Evolutionary conservation across 208 protist genomes (phyloP).

Genomic region (Leishmania aethiopica): DNA sequence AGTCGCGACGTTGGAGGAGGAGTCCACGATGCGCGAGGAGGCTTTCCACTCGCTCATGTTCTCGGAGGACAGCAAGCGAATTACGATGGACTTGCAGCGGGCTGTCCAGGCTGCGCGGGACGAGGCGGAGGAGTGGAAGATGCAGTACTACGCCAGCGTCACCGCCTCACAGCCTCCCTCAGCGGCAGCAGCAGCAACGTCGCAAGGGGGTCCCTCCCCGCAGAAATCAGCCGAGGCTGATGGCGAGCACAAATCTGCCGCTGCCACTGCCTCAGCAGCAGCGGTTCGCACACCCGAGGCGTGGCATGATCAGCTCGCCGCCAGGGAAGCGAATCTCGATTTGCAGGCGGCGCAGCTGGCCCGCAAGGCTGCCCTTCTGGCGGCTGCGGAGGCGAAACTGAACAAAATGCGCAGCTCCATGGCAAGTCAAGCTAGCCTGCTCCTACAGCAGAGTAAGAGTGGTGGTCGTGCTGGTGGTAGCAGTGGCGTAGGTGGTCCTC

Average conservation of each 20-base stretch:
- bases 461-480: neutral
- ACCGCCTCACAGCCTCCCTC: neutral
- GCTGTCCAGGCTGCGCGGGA: conserved; percentile 45
- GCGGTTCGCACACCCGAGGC: conserved; percentile 7
- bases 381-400: conserved; percentile 51
- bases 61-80: conserved; percentile 60
- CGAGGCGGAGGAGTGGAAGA: conserved; percentile 56
- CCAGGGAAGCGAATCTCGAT: conserved; percentile 18
- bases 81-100: conserved; percentile 57
- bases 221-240: neutral
- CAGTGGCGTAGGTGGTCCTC: conserved; percentile 6
- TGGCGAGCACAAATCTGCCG: neutral
- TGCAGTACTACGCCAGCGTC: conserved; percentile 38
- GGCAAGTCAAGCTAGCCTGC: conserved; percentile 57
- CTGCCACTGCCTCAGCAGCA: neutral
- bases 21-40: conserved; percentile 65
- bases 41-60: conserved; percentile 67
- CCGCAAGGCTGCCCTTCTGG: conserved; percentile 41
- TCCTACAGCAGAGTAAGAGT: conserved; percentile 34
- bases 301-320: conserved; percentile 25
- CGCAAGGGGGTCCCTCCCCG: neutral
- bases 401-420: conserved; percentile 67
- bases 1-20: conserved; percentile 53
- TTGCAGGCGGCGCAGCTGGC: conserved; percentile 34
- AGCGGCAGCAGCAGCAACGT: neutral